phyloP scores from a whole-genome alignment of 2,329 filamentous ascomycete genomes.

The Verticillium zaregamsianum region DNA sequence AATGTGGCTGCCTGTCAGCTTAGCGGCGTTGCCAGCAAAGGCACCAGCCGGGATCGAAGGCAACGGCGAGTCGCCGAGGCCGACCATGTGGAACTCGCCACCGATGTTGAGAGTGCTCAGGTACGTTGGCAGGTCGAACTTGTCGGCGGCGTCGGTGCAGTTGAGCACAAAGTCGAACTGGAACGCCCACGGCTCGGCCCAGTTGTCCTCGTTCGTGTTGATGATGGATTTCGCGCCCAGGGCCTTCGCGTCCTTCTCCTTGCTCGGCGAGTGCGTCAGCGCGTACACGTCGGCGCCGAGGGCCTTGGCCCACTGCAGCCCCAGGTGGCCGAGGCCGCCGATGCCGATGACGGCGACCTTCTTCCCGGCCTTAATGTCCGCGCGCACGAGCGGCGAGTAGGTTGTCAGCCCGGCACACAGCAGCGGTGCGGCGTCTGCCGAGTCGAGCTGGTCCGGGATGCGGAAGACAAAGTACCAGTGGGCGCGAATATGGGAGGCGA shows the following conservation, averaged over 20 bases:
- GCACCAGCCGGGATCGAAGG: constrained; percentile 34
- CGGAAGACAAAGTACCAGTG: constrained; percentile 57
- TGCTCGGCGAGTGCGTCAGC: constrained; percentile 55
- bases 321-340: constrained; percentile 72
- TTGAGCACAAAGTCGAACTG: constrained; percentile 49
- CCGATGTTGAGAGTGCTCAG: constrained; percentile 47
- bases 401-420: constrained; percentile 75
- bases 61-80: constrained; percentile 48
- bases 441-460: constrained; percentile 48
- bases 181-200: constrained; percentile 50
- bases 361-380: constrained; percentile 66
- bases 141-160: constrained; percentile 43
- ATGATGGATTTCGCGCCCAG: constrained; percentile 58
- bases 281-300: constrained; percentile 64
- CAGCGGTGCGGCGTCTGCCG: constrained; percentile 58
- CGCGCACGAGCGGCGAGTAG: constrained; percentile 63
- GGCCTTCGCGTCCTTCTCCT: constrained; percentile 55
- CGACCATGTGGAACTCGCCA: constrained; percentile 54
- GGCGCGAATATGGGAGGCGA: constrained; percentile 41
- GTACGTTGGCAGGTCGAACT: constrained; percentile 50
- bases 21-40: constrained; percentile 34
- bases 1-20: constrained; percentile 48
- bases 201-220: constrained; percentile 43
- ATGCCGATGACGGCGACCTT: constrained; percentile 68
- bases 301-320: constrained; percentile 65